Evolutionary conservation across 2,329 filamentous ascomycete species (phyloP).

Genomic region (Monilinia fructigena): DNA sequence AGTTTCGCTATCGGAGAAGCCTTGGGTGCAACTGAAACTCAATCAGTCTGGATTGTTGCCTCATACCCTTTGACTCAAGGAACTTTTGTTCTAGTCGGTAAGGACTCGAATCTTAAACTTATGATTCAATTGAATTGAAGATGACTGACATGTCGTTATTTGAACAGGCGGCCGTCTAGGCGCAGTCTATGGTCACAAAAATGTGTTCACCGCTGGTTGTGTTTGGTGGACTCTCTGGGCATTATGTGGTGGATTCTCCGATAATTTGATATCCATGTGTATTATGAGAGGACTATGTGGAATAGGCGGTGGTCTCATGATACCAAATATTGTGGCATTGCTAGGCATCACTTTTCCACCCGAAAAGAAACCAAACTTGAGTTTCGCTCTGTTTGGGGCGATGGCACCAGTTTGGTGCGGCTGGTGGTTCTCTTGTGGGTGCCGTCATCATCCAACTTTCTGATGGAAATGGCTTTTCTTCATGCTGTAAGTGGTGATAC

Average conservation of each 20-base stretch:
- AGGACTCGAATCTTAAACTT: not conserved
- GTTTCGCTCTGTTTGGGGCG: constrained; percentile 47
- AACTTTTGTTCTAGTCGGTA: constrained; percentile 23
- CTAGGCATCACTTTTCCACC: constrained; percentile 49
- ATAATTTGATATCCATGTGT: constrained; percentile 45
- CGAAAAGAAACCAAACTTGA: constrained; percentile 46
- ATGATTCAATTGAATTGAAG: not conserved
- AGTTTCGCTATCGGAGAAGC: constrained; percentile 15
- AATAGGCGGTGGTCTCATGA: constrained; percentile 49
- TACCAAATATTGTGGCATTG: constrained; percentile 52
- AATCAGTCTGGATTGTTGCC: constrained; percentile 19
- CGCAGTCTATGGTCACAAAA: constrained; percentile 24
- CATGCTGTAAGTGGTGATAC: constrained; percentile 34
- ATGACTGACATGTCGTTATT: constrained; percentile 10
- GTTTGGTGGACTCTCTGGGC: constrained; percentile 23
- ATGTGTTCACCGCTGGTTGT: constrained; percentile 18
- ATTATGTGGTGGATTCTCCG: constrained; percentile 43
- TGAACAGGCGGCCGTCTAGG: constrained; percentile 20
- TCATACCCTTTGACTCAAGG: constrained; percentile 25
- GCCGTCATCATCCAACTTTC: constrained; percentile 42
- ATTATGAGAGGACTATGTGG: constrained; percentile 49
- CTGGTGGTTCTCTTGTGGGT: constrained; percentile 43
- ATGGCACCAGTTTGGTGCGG: constrained; percentile 48
- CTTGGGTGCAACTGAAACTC: constrained; percentile 11
- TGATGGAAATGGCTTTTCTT: constrained; percentile 46